Evolutionary conservation across 2,329 filamentous ascomycete species (phyloP), one percentile per base, ranked within the genome.

Genomic region (Cladosporium sp.): DNA sequence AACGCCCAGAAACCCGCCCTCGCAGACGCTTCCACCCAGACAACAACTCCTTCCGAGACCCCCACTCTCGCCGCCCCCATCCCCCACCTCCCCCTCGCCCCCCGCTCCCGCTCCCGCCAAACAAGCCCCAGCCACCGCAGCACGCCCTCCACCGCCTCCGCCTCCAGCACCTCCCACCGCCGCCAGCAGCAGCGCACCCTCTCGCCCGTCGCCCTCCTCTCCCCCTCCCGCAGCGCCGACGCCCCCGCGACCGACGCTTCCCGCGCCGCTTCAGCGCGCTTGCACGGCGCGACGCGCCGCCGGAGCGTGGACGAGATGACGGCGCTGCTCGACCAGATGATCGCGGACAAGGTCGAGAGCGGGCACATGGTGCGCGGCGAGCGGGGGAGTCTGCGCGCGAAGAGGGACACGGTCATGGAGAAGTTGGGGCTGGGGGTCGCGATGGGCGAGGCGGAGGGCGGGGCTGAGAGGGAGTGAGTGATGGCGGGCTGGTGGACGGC

Each of bases 251-350:
- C 19, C 18, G 45, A 54, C 44, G 41, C n/a, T 7, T 44, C 33
- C 3, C 46, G 43, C 6, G 38, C 51, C 4, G 40, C 51, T 4
- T 16, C 14, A 35, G 43, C 10, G 43, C 49, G 48, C 53, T 37
- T 53, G 8, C 38, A 43, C 8, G 33, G 35, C 13, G 42, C 46
- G 3, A 56, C 48, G 11, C 60, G 65, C 4, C 57, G 64, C 28
- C 83, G 80, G 73, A 89, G 87, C 59, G 86, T 93, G 33, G 90
- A 95, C 61, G 91, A 95, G 70, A 91, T 96, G 84, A 95, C 88
- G 60, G 83, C 84, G 63, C 90, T 96, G 74, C 79, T 96, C 22
- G 92, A 97, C 63, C 89, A 95, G 71, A 96, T 97, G 92, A 93
- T 96, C 55, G 87, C 91, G 65, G 87, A 92, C 65, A 83, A 87